phyloP scores from a whole-genome alignment of 108 stramenopile species.

The Ochromonas danica region DNA sequence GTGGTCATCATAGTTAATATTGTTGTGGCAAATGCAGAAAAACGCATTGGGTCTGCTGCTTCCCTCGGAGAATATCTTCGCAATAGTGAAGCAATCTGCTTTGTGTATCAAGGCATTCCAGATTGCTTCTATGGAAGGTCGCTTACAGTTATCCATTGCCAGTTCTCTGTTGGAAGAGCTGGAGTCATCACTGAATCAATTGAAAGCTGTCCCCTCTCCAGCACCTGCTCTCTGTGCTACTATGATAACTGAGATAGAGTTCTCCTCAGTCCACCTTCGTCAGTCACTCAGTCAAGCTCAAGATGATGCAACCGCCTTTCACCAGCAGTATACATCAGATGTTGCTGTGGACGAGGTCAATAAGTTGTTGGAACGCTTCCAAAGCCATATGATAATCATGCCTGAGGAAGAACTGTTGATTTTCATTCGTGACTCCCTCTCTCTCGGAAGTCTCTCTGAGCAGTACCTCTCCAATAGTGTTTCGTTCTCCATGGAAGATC shows the following conservation, averaged over 20 bases:
- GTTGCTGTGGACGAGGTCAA: neutral
- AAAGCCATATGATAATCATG: neutral
- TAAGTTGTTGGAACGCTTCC: neutral
- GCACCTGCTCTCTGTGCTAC: neutral
- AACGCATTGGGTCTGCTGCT: too few species aligned
- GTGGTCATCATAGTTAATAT: too few species aligned
- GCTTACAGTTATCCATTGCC: neutral
- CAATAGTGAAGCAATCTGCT: too few species aligned
- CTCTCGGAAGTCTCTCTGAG: neutral
- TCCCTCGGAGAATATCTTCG: too few species aligned
- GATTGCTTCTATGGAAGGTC: neutral
- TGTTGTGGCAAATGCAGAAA: too few species aligned
- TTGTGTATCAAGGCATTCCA: too few species aligned
- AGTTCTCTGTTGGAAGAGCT: neutral
- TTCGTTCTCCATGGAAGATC: neutral
- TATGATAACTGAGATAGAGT: too few species aligned
- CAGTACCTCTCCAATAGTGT: neutral
- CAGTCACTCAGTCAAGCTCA: neutral
- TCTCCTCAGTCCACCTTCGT: neutral
- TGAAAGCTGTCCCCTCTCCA: neutral
- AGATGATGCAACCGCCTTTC: neutral
- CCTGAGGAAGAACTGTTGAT: neutral
- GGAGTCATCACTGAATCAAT: too few species aligned
- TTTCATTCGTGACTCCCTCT: neutral
- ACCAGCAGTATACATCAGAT: too few species aligned